Conservation (phyloP, 306 rosid species). For the Cucurbita maxima region DNA sequence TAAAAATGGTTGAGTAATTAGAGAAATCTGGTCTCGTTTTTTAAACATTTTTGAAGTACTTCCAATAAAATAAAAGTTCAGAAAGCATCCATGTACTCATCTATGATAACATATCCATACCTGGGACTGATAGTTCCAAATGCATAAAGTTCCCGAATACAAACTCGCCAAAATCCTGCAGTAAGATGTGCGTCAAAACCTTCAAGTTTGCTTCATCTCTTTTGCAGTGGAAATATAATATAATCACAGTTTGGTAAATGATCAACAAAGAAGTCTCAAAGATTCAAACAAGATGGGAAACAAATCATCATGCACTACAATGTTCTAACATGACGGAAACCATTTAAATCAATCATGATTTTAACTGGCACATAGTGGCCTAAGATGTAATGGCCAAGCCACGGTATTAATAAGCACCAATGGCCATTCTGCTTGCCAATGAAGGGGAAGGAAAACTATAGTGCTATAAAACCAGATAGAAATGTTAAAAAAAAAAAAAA, state of each 20-base stretch:
- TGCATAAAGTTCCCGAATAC: slow-evolving; percentile 87
- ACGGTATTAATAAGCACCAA: neutral
- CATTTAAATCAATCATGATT: neutral
- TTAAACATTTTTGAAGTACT: neutral
- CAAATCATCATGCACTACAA: neutral
- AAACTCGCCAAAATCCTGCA: slow-evolving; percentile 93
- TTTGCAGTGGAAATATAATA: neutral
- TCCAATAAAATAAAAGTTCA: neutral
- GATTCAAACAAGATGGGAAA: neutral
- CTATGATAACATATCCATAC: slow-evolving; percentile 16
- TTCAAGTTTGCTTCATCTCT: neutral
- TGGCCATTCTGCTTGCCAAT: neutral
- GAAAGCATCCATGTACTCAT: neutral
- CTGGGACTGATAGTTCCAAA: slow-evolving; percentile 95
- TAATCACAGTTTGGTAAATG: neutral
- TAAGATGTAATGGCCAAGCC: neutral
- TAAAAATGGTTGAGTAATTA: neutral
- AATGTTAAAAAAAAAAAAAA: neutral
- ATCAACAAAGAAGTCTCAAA: neutral
- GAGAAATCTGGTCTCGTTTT: neutral
- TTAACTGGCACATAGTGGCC: neutral
- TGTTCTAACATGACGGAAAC: neutral
- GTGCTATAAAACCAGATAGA: neutral
- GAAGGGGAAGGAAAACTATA: slow-evolving; percentile 1
- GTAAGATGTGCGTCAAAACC: neutral